These are phyloP conservation scores for Xerocomellus chrysenteron DNA, from an alignment of 768 basidiomycete species.

Conservation along the genomic window DNA sequence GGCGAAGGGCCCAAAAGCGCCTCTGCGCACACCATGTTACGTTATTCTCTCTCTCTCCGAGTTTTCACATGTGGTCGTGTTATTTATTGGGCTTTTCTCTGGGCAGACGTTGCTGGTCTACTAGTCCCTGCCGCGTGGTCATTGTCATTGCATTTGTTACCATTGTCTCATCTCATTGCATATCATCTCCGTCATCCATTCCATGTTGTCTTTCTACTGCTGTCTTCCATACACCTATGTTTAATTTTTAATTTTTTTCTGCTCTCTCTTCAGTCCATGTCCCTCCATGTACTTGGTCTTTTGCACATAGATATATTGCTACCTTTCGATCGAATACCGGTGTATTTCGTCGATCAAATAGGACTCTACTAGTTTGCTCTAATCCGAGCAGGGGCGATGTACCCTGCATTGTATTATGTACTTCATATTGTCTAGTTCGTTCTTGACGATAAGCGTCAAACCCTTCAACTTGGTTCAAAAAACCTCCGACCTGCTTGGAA, in stretches of 20 bases:
- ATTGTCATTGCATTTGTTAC: neutral
- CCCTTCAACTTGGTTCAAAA: no score
- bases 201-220: neutral
- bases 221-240: neutral
- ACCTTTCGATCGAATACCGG: neutral
- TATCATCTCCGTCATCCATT: neutral
- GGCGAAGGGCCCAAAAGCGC: conserved; percentile 8
- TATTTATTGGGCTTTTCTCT: conserved; percentile 6
- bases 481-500: no score
- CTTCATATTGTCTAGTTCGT: no score
- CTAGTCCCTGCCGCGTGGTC: neutral
- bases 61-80: neutral
- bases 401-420: no score
- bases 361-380: neutral
- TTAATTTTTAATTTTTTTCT: neutral
- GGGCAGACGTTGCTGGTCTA: neutral
- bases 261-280: neutral
- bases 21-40: neutral
- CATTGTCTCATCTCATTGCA: neutral
- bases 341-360: neutral
- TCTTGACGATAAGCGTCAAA: no score
- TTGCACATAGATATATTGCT: neutral
- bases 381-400: no score
- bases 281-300: neutral
- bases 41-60: neutral